phyloP scores from a whole-genome alignment of 2,329 filamentous ascomycete species.

The Monosporascus sp. region DNA sequence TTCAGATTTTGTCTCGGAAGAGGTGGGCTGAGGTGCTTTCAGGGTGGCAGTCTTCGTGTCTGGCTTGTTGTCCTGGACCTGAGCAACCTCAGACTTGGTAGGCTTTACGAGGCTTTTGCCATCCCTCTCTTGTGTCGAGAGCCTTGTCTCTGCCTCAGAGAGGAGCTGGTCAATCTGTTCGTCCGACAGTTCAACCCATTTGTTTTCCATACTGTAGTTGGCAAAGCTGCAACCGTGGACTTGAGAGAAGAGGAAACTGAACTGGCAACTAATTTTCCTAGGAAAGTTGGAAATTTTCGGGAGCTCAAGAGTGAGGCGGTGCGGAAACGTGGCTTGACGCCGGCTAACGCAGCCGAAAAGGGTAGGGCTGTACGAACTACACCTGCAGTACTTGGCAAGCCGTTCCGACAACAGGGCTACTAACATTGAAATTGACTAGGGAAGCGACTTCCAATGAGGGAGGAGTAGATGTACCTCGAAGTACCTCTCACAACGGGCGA shows the following conservation, averaged over 20 bases:
- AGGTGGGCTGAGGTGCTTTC: background rate
- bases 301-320: too few relatives aligned
- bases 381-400: too few relatives aligned
- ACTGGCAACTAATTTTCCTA: background rate
- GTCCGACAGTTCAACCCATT: conserved; percentile 48
- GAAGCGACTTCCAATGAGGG: background rate
- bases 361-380: background rate
- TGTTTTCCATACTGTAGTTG: conserved; percentile 20
- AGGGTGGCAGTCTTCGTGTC: background rate
- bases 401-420: too few relatives aligned
- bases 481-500: background rate
- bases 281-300: too few relatives aligned
- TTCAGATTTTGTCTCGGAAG: conserved; percentile 5
- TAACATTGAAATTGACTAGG: too few relatives aligned
- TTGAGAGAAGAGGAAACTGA: background rate
- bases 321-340: too few relatives aligned
- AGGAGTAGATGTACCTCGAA: background rate
- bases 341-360: background rate
- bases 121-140: conserved; percentile 29
- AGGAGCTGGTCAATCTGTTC: conserved; percentile 60
- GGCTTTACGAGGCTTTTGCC: conserved; percentile 21
- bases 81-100: conserved; percentile 26
- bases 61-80: conserved; percentile 6
- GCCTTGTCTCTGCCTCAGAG: conserved; percentile 55
- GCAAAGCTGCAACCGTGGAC: background rate